These are phyloP conservation scores for Scheffersomyces insectosa DNA, from an alignment of 1,139 yeast genomes.

Conservation along the genomic window DNA sequence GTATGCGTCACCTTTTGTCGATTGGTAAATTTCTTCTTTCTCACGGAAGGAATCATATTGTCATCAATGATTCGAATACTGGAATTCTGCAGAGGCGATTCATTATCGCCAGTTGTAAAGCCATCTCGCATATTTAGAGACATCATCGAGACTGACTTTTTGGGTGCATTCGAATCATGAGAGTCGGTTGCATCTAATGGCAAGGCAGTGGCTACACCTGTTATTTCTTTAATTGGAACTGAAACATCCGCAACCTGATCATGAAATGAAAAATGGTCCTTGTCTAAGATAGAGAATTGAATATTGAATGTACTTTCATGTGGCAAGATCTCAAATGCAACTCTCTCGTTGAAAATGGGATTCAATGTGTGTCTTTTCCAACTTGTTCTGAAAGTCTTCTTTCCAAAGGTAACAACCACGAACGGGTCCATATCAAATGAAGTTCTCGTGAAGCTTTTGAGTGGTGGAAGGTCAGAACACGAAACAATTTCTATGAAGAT, in stretches of 20 bases:
- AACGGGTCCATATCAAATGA: conserved; percentile 97
- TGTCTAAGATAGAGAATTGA: conserved; percentile 75
- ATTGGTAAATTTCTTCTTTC: conserved; percentile 29
- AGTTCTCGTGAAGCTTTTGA: conserved; percentile 59
- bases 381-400: conserved; percentile 82
- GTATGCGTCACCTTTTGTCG: conserved; percentile 27
- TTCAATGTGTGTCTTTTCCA: conserved; percentile 81
- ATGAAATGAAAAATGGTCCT: conserved; percentile 78
- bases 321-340: conserved; percentile 74
- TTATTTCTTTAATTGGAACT: conserved; percentile 52
- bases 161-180: neutral
- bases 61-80: conserved; percentile 29
- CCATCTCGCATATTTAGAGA: conserved; percentile 1
- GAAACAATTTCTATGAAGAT: conserved; percentile 73
- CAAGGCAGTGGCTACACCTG: conserved; percentile 28
- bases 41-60: conserved; percentile 28
- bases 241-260: conserved; percentile 75
- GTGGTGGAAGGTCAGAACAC: conserved; percentile 71
- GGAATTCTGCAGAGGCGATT: conserved; percentile 13
- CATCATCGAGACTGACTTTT: neutral
- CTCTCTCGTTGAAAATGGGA: conserved; percentile 79
- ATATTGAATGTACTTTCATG: conserved; percentile 67
- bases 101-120: conserved; percentile 10
- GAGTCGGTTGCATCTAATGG: neutral
- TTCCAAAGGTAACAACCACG: conserved; percentile 88